Percentiles rank a stretch among this genome's conserved stretches.
These are phyloP conservation scores for Smittium mucronatum DNA, from an alignment of 371 early-diverging fungal genomes.

Conservation along the genomic window DNA sequence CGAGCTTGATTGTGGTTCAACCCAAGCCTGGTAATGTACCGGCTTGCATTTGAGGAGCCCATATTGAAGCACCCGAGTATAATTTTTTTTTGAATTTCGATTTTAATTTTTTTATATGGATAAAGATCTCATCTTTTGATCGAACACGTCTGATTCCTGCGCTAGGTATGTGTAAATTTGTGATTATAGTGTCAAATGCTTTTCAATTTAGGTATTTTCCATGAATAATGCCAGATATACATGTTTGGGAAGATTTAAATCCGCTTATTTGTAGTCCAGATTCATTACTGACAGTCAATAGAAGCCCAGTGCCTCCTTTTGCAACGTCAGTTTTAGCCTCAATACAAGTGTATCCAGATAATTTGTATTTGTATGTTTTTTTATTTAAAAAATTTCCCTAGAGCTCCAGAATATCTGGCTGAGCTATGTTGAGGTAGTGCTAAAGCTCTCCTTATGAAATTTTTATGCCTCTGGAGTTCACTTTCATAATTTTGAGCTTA, in stretches of 20 bases:
- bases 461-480: no score
- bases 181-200: neutral
- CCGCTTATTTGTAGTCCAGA: neutral
- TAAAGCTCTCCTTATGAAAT: no score
- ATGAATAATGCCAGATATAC: neutral
- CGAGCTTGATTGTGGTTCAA: neutral
- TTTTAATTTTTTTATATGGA: neutral
- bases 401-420: neutral
- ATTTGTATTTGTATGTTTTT: neutral
- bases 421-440: no score
- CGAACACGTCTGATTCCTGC: neutral
- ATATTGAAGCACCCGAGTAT: neutral
- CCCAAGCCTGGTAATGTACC: neutral
- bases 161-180: neutral
- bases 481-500: no score
- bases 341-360: neutral
- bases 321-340: neutral
- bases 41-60: neutral
- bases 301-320: neutral
- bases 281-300: neutral
- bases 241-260: neutral
- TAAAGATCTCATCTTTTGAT: neutral
- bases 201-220: neutral
- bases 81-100: neutral
- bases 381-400: neutral